These are phyloP conservation scores for Gossypium turneri DNA, from an alignment of 345 rosid species.

Conservation along the genomic window DNA sequence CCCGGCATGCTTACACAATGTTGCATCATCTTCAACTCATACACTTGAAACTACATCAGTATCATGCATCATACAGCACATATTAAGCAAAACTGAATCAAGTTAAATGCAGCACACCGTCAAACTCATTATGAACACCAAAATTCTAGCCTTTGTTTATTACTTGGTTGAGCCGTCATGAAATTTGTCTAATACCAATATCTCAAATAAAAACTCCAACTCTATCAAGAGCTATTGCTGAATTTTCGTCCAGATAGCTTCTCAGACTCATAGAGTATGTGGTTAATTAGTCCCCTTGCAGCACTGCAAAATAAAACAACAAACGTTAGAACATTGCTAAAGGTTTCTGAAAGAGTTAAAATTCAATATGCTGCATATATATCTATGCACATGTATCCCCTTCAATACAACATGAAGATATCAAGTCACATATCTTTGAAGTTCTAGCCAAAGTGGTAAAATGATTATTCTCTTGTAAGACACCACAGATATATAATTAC, in stretches of 20 bases:
- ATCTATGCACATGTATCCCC: not conserved
- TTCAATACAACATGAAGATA: not conserved
- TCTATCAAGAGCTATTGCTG: slow-evolving; percentile 39
- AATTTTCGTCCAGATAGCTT: slow-evolving; percentile 71
- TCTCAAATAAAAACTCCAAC: not conserved
- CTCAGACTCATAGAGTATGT: slow-evolving; percentile 78
- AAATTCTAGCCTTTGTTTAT: not conserved
- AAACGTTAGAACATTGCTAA: not conserved
- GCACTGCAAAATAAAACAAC: slow-evolving; percentile 54
- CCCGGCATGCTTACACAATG: not conserved
- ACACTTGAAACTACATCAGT: not conserved
- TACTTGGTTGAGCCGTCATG: not conserved
- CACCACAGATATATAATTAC: not conserved
- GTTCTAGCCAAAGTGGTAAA: not conserved
- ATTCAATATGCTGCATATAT: not conserved
- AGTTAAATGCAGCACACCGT: not conserved
- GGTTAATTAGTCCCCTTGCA: slow-evolving; percentile 94
- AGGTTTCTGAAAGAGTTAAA: not conserved
- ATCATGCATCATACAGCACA: not conserved
- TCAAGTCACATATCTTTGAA: not conserved
- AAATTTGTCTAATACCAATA: not conserved
- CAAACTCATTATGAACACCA: not conserved
- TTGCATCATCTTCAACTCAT: not conserved
- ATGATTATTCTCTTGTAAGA: not conserved
- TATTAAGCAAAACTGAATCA: not conserved